These are phyloP conservation scores for Pestalotiopsis sp. DNA, from an alignment of 2,329 filamentous ascomycete species.

Conservation along the genomic window DNA sequence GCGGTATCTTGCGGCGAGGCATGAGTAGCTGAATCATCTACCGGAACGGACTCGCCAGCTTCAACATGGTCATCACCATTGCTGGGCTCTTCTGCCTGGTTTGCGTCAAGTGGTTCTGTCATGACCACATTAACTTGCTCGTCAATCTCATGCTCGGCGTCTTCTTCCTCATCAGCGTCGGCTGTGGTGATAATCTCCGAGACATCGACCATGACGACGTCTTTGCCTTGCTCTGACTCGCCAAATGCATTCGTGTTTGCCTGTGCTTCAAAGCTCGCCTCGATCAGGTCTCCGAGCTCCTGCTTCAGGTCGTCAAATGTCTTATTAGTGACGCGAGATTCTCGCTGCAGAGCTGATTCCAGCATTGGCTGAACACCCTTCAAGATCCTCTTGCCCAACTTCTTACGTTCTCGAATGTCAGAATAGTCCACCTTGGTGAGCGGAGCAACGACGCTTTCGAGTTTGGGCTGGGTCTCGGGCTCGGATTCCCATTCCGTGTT, in stretches of 20 bases:
- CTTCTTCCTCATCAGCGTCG: constrained; percentile 29
- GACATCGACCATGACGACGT: constrained; percentile 56
- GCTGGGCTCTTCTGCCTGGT: constrained; percentile 38
- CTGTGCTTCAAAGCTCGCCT: constrained; percentile 64
- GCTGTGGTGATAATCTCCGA: constrained; percentile 48
- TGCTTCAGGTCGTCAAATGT: constrained; percentile 70
- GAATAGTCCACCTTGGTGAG: constrained; percentile 53
- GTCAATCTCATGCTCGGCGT: constrained; percentile 29
- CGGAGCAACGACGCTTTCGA: constrained; percentile 47
- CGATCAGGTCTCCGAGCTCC: constrained; percentile 74
- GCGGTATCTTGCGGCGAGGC: neutral
- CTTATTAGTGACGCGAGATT: constrained; percentile 77
- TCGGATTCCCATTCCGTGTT: constrained; percentile 39
- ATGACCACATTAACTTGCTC: constrained; percentile 39
- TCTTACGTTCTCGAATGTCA: constrained; percentile 80
- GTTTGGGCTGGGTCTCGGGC: constrained; percentile 26
- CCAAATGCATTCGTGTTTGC: constrained; percentile 41
- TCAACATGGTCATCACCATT: constrained; percentile 50
- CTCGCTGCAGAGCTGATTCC: constrained; percentile 75
- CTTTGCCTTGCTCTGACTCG: constrained; percentile 42
- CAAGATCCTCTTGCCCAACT: constrained; percentile 86
- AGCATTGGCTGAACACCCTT: constrained; percentile 79
- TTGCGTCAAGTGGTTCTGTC: constrained; percentile 39
- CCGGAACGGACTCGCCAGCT: constrained; percentile 27
- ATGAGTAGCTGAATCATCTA: constrained; percentile 23